phyloP scores from a whole-genome alignment of 352 stramenopile genomes.

The Globisporangium parvum region DNA sequence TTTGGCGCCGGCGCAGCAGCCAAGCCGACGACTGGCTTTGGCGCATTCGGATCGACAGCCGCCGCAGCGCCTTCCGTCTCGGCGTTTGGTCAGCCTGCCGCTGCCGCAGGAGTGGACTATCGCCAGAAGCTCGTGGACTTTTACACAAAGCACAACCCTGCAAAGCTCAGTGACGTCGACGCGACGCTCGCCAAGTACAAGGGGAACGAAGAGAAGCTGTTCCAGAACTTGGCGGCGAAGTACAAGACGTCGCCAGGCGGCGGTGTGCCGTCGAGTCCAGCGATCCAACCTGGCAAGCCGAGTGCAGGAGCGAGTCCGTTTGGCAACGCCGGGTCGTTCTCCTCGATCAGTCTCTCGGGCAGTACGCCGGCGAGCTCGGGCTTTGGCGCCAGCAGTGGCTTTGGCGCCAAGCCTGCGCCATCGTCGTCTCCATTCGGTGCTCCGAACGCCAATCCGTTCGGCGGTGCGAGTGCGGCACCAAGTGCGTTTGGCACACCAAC shows the following conservation, averaged over 20 bases:
- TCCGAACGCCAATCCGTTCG: slow-evolving; percentile 20
- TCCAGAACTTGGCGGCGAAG: slow-evolving; percentile 63
- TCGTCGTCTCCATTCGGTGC: slow-evolving; percentile 41
- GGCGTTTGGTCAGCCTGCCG: slow-evolving; percentile 29
- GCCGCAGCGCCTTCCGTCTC: slow-evolving; percentile 9
- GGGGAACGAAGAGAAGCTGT: slow-evolving; percentile 73
- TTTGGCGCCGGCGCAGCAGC: slow-evolving; percentile 5
- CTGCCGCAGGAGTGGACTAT: slow-evolving; percentile 20
- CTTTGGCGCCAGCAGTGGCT: slow-evolving; percentile 41
- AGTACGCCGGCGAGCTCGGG: slow-evolving; percentile 9
- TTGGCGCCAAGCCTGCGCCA: slow-evolving; percentile 26
- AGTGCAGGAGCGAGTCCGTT: slow-evolving; percentile 54
- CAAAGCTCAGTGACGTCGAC: slow-evolving; percentile 85
- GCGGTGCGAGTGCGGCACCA: background rate
- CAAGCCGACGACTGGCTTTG: slow-evolving; percentile 14
- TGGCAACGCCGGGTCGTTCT: slow-evolving; percentile 46
- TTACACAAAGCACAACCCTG: slow-evolving; percentile 90
- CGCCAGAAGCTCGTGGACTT: slow-evolving; percentile 79
- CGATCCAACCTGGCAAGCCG: slow-evolving; percentile 28
- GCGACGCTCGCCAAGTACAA: slow-evolving; percentile 88
- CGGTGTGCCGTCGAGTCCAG: slow-evolving; percentile 27
- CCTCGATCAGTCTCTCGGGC: slow-evolving; percentile 22
- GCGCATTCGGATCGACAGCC: slow-evolving; percentile 6
- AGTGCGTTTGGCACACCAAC: slow-evolving; percentile 9
- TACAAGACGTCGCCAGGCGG: slow-evolving; percentile 36